These are phyloP conservation scores for Candida tunisiensis DNA, from an alignment of 1,139 yeast genomes.

Conservation along the genomic window DNA sequence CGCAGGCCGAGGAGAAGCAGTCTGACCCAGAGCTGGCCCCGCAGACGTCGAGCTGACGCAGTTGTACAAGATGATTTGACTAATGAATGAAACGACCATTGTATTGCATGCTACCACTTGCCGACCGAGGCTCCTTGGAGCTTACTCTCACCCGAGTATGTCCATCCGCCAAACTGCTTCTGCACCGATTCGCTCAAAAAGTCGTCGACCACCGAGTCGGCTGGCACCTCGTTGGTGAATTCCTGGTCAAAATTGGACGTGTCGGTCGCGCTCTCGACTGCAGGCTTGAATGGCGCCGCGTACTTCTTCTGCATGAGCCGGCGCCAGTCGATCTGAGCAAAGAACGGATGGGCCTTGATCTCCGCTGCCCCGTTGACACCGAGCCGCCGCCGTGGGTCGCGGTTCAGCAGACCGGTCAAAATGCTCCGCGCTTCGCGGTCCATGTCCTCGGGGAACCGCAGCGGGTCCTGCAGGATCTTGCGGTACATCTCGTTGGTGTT, in stretches of 20 bases:
- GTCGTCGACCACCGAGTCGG: constrained; percentile 91
- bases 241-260: constrained; percentile 89
- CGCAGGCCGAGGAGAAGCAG: no score
- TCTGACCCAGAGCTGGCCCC: no score
- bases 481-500: constrained; percentile 90
- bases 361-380: constrained; percentile 71
- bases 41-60: no score
- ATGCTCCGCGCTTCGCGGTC: constrained; percentile 82
- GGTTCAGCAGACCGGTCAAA: constrained; percentile 54
- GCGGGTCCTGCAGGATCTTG: constrained; percentile 77
- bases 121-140: no score
- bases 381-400: constrained; percentile 72
- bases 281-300: constrained; percentile 92
- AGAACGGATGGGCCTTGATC: constrained; percentile 74
- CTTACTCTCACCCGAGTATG: no score
- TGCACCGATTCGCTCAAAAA: constrained; percentile 64
- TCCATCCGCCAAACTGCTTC: constrained; percentile 98
- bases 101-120: no score
- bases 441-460: constrained; percentile 76
- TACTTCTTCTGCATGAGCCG: constrained; percentile 74
- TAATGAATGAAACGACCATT: no score
- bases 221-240: constrained; percentile 84
- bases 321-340: constrained; percentile 83
- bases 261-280: constrained; percentile 72
- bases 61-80: no score